These are phyloP conservation scores for Phytophthora cajani DNA, from an alignment of 352 stramenopile species.

Conservation along the genomic window DNA sequence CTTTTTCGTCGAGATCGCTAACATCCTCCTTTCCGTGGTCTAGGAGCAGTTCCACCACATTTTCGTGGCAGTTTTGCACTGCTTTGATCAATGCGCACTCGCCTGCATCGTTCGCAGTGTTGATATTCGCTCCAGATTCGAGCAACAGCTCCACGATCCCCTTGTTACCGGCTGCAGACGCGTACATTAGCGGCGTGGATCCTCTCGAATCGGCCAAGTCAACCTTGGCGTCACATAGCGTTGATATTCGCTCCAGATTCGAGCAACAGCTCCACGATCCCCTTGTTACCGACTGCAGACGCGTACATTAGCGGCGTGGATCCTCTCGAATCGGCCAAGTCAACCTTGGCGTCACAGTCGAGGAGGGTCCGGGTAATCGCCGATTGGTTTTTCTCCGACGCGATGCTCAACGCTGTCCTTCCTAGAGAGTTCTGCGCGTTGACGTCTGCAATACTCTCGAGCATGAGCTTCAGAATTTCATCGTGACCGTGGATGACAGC, in stretches of 20 bases:
- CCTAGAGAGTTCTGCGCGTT: constrained; percentile 2
- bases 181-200: constrained; percentile 3
- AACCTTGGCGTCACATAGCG: not conserved
- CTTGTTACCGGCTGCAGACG: not conserved
- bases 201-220: not conserved
- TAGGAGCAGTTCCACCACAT: not conserved
- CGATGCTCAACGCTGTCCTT: not conserved
- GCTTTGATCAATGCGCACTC: constrained; percentile 1
- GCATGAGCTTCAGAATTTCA: not conserved
- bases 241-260: not conserved
- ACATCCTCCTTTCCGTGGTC: not conserved
- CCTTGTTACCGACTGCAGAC: not conserved
- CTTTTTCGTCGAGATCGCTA: not conserved
- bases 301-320: constrained; percentile 4
- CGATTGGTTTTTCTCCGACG: not conserved
- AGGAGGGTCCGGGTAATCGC: not conserved
- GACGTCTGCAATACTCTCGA: constrained; percentile 2
- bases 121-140: not conserved
- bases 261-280: not conserved
- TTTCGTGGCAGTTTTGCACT: not conserved
- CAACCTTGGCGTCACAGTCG: not conserved
- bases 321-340: not conserved
- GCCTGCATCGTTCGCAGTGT: constrained; percentile 2
- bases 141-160: not conserved
- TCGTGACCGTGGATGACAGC: not conserved